Evolutionary conservation across 176 grass and related monocot genomes (phyloP).

Genomic region (barley (Hordeum vulgare)): MorexV3_pseudomolecules_assembly NC_058522.1:457810541-457811040

Average conservation of each 20-base stretch:
- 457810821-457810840: not conserved
- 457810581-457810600: not conserved
- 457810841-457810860: not conserved
- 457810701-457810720: not conserved
- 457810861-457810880: not conserved
- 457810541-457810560: not conserved
- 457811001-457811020: conserved; percentile 89
- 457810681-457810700: not conserved
- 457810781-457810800: not conserved
- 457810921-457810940: not conserved
- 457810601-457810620: not conserved
- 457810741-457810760: not conserved
- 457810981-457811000: conserved; percentile 88
- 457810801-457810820: not conserved
- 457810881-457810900: not conserved
- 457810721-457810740: not conserved
- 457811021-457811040: conserved; percentile 92
- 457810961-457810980: conserved; percentile 71
- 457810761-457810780: not conserved
- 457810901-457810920: not conserved
- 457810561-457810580: not conserved
- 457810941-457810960: conserved; percentile 85
- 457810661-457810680: not conserved
- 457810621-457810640: not conserved
- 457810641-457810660: not conserved